phyloP scores from a whole-genome alignment of 805 yeast species.

The Starmerella roubikii region DNA sequence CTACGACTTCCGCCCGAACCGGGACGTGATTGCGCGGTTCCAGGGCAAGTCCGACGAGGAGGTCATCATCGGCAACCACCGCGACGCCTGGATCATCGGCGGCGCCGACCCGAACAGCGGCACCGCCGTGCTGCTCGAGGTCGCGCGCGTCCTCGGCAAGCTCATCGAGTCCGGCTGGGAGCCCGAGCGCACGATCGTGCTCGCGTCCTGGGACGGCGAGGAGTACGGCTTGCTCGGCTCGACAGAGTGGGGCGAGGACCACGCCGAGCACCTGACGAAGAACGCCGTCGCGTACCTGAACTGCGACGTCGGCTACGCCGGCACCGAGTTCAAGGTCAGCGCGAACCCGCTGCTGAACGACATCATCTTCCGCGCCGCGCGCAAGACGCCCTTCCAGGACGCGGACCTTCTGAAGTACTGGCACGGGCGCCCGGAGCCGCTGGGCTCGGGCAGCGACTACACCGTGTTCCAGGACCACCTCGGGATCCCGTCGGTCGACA shows the following conservation, averaged over 20 bases:
- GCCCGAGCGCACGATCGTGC: slow-evolving; percentile 54
- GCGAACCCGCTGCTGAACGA: slow-evolving; percentile 48
- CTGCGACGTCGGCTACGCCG: slow-evolving; percentile 51
- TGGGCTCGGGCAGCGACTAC: slow-evolving; percentile 63
- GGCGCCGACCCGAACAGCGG: slow-evolving; percentile 78
- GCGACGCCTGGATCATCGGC: slow-evolving; percentile 70
- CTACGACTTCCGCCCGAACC: slow-evolving; percentile 46
- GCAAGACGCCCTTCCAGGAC: slow-evolving; percentile 32
- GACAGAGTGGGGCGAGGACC: slow-evolving; percentile 62
- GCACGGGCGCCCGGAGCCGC: slow-evolving; percentile 30
- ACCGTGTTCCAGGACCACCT: slow-evolving; percentile 32
- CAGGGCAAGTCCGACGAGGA: slow-evolving; percentile 45
- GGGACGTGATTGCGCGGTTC: slow-evolving; percentile 49
- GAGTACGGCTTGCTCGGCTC: slow-evolving; percentile 63
- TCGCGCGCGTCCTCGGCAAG: slow-evolving; percentile 45
- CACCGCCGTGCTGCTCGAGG: slow-evolving; percentile 48
- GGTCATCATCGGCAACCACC: slow-evolving; percentile 58
- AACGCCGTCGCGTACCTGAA: slow-evolving; percentile 55
- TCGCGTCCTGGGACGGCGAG: slow-evolving; percentile 76
- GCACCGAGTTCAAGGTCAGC: slow-evolving; percentile 37
- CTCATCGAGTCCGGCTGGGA: slow-evolving; percentile 48
- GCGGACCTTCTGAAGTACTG: slow-evolving; percentile 27
- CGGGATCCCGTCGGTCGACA: slow-evolving; percentile 37
- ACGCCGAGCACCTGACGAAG: slow-evolving; percentile 33
- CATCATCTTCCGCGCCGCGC: slow-evolving; percentile 34